A percentile compares a stretch with the other conserved stretches of the same genome.
phyloP scores from a whole-genome alignment of 768 basidiomycete genomes.

The Leucocoprinus birnbaumii region DNA sequence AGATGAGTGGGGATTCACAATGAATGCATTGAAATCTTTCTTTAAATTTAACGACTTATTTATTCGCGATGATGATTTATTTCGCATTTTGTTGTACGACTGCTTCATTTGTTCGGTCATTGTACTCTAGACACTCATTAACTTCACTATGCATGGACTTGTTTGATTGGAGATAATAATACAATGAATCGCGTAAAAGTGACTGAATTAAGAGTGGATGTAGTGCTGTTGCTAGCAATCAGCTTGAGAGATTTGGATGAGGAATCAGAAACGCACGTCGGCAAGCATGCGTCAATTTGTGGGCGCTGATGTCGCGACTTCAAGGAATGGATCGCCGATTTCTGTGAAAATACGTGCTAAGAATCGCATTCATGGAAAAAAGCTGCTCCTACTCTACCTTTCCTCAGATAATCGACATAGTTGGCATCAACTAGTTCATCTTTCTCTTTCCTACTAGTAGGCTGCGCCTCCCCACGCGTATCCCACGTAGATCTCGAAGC shows the following conservation, averaged over 20 bases:
- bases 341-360: constrained; percentile 26
- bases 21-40: too few species aligned
- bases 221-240: background rate
- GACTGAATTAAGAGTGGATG: background rate
- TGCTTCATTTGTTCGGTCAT: background rate
- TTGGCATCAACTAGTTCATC: constrained; percentile 51
- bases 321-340: constrained; percentile 55
- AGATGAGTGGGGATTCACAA: background rate
- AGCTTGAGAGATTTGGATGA: background rate
- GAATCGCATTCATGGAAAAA: background rate
- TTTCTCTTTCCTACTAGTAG: constrained; percentile 40
- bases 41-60: background rate
- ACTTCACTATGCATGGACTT: background rate
- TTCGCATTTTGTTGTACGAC: background rate
- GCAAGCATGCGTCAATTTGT: background rate
- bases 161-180: background rate
- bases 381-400: constrained; percentile 33
- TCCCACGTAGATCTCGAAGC: constrained; percentile 19
- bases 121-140: constrained; percentile 5
- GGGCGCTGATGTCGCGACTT: constrained; percentile 19
- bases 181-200: background rate
- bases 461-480: constrained; percentile 17
- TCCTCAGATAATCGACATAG: constrained; percentile 51
- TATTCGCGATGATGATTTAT: background rate
- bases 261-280: background rate